phyloP scores from a whole-genome alignment of 202 grass and related monocot species.

The Eragrostis tef region DNA sequence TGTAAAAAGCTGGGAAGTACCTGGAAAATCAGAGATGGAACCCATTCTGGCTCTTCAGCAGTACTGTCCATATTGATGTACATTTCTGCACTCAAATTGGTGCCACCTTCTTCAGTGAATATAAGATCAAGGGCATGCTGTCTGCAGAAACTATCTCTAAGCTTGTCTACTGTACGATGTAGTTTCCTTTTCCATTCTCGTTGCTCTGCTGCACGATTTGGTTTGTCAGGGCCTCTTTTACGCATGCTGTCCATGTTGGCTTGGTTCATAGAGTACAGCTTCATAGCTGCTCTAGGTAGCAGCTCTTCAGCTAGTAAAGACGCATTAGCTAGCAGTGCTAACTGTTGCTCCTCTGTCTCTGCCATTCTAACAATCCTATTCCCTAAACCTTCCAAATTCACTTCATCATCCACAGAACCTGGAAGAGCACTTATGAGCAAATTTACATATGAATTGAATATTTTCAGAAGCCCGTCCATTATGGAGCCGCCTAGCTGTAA shows the following conservation, averaged over 20 bases:
- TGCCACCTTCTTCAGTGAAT: slow-evolving; percentile 89
- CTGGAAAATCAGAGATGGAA: slow-evolving; percentile 82
- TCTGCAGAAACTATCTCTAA: slow-evolving; percentile 87
- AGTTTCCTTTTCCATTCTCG: slow-evolving; percentile 94
- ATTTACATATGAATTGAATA: slow-evolving; percentile 80
- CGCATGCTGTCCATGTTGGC: slow-evolving; percentile 42
- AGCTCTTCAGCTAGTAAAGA: slow-evolving; percentile 96
- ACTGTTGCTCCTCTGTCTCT: slow-evolving; percentile 80
- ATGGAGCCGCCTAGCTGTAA: slow-evolving; percentile 74
- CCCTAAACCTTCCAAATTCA: slow-evolving; percentile 74
- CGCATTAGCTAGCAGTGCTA: slow-evolving; percentile 86
- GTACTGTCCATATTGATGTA: slow-evolving; percentile 80
- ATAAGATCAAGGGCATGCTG: slow-evolving; percentile 94
- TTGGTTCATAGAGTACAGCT: slow-evolving; percentile 65
- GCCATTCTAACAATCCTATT: slow-evolving; percentile 84
- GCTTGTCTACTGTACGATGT: slow-evolving; percentile 70
- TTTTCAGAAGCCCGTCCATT: slow-evolving; percentile 80
- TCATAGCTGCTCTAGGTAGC: slow-evolving; percentile 86
- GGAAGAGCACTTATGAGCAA: slow-evolving; percentile 84
- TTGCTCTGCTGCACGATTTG: slow-evolving; percentile 66
- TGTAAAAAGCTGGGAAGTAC: slow-evolving; percentile 44
- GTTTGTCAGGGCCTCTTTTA: slow-evolving; percentile 56
- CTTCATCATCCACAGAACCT: slow-evolving; percentile 77
- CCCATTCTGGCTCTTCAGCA: slow-evolving; percentile 75
- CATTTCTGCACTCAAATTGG: slow-evolving; percentile 78